These are phyloP conservation scores for Nothophoma quercina DNA, from an alignment of 2,329 filamentous ascomycete genomes.

Conservation along the genomic window DNA sequence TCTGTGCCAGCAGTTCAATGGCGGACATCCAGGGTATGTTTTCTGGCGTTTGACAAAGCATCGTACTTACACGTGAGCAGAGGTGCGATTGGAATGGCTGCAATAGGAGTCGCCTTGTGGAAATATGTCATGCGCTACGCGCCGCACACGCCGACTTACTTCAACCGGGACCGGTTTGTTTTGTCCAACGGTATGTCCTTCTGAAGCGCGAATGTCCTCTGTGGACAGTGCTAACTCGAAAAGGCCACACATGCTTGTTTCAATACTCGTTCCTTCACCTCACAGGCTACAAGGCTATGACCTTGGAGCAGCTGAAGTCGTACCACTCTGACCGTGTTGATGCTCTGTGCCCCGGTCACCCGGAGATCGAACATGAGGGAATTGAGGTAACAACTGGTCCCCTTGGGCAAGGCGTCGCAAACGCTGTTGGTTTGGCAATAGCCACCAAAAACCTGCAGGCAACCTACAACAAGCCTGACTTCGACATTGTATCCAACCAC, in stretches of 20 bases:
- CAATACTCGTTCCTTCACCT: constrained; percentile 64
- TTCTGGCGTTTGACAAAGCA: neutral
- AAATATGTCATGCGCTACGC: constrained; percentile 69
- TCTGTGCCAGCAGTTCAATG: constrained; percentile 73
- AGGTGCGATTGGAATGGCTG: constrained; percentile 68
- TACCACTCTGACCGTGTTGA: constrained; percentile 60
- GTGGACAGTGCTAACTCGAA: neutral
- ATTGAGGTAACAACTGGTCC: constrained; percentile 68
- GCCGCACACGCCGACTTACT: constrained; percentile 62
- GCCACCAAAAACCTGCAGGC: constrained; percentile 64
- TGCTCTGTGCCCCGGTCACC: constrained; percentile 63
- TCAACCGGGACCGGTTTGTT: constrained; percentile 70
- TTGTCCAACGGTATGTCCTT: constrained; percentile 63
- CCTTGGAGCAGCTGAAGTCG: constrained; percentile 63
- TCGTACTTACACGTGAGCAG: constrained; percentile 35
- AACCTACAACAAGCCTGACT: constrained; percentile 60
- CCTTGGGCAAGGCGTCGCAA: constrained; percentile 67
- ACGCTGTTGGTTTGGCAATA: constrained; percentile 66
- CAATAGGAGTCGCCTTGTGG: constrained; percentile 67
- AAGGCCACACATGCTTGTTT: constrained; percentile 63
- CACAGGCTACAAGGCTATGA: constrained; percentile 63
- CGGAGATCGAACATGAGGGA: constrained; percentile 65
- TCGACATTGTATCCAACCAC: constrained; percentile 59
- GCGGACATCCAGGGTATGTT: constrained; percentile 70
- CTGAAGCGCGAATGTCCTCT: too few species aligned